These are phyloP conservation scores for Cyathus striatus DNA, from an alignment of 768 basidiomycete species.

Conservation along the genomic window DNA sequence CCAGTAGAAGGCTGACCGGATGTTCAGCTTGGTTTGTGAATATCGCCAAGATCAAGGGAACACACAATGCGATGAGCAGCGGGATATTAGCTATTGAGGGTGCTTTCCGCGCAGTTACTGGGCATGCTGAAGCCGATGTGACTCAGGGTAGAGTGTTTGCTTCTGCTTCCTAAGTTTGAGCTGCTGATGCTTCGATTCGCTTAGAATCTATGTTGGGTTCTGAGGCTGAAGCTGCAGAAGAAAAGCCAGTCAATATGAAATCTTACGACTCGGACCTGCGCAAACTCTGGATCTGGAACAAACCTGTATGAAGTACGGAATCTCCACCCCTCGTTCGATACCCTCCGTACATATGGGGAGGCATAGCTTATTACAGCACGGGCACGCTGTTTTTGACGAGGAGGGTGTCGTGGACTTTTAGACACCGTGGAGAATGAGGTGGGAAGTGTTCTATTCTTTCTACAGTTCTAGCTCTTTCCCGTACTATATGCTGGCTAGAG, in stretches of 20 bases:
- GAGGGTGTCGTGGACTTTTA: conserved; percentile 89
- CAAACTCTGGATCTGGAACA: conserved; percentile 78
- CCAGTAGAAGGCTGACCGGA: conserved; percentile 91
- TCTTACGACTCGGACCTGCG: conserved; percentile 67
- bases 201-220: too few species aligned
- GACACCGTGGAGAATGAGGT: conserved; percentile 39
- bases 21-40: conserved; percentile 97
- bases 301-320: conserved; percentile 97
- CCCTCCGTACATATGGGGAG: conserved; percentile 87
- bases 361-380: conserved; percentile 83
- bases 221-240: too few species aligned
- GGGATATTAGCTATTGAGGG: conserved; percentile 96
- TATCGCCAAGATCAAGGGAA: too few species aligned
- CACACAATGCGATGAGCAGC: conserved; percentile 98
- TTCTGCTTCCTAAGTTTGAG: too few species aligned
- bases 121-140: too few species aligned
- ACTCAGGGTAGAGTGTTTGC: too few species aligned
- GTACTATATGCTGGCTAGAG: too few species aligned
- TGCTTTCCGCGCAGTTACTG: conserved; percentile 61
- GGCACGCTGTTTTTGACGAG: conserved; percentile 85
- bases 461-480: too few species aligned
- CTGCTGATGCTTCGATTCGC: too few species aligned
- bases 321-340: too few species aligned
- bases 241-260: too few species aligned
- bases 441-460: too few species aligned